Evolutionary conservation across 495 filamentous ascomycete genomes (phyloP), one percentile per base, ranked within the genome.

Genomic region (Podospora conica): DNA sequence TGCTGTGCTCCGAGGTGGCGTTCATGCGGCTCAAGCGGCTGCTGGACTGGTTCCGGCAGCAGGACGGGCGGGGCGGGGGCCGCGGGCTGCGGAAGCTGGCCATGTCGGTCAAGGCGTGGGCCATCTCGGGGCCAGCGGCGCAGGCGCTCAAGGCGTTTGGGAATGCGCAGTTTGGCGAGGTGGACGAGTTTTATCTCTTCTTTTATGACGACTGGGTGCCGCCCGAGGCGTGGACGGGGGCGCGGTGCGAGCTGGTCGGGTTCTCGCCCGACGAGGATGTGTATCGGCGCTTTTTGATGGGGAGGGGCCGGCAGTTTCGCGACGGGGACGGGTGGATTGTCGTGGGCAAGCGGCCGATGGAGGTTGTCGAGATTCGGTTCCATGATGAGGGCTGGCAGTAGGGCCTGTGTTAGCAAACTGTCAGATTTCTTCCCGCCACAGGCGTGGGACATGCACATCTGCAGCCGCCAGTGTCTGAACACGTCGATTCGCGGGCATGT

Each of bases 91-190:
- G 87, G 65, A 88, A 84, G 74, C 81, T 85, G 63, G 78, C 78
- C 3, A 83, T 80, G 70, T 84, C 87, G 64, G 74, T 86, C 22
- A 88, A 86, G 66, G 84, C 86, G n/a, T 85, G 86, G 31, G 79
- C 83, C 66, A 88, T 86, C 68, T 61, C 63, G 63, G 69, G 65
- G 0, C 69, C 68, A 10, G 71, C 69, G 24, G 65, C 64, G 5
- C 18, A n/a, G 40, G 72, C 71, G 29, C 67, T 75, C 23, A 67
- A 65, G 40, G 68, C 68, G 20, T 73, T 73, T 69, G 65, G 71
- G 23, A 53, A 63, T 10, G 72, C 68, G 22, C 60, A 69, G 18
- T 73, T 75, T 65, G 61, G 61, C 23, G 69, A 75, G 10, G 22
- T 75, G 1, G 73, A 75, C 10, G 66, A 72, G 65, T 75, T 75